Percentiles rank a stretch among this genome's conserved stretches.
phyloP scores from a whole-genome alignment of 331 rosid species.

The Telfairia occidentalis region DNA sequence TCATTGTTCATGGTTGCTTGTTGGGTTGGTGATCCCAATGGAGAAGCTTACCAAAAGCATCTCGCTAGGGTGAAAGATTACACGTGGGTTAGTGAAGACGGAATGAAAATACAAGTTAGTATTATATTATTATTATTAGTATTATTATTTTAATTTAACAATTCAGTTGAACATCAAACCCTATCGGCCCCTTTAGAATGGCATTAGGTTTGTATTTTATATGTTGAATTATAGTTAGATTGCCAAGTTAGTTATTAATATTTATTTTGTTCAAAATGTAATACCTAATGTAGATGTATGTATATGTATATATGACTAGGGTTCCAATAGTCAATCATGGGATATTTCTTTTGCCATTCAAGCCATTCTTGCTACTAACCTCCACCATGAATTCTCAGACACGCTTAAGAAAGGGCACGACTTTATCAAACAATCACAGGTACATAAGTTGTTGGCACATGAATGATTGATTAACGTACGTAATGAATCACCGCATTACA shows the following conservation, averaged over 20 bases:
- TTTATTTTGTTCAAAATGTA: no score
- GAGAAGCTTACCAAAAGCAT: not conserved
- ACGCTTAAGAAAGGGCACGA: conserved; percentile 43
- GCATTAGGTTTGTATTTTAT: no score
- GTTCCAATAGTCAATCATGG: conserved; percentile 67
- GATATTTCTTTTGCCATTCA: conserved; percentile 51
- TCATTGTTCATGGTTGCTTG: no score
- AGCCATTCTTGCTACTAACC: conserved; percentile 38
- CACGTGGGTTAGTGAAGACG: not conserved
- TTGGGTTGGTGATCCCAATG: not conserved
- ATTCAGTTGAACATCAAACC: no score
- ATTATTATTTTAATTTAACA: no score
- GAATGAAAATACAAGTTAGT: not conserved
- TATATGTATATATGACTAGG: conserved; percentile 21
- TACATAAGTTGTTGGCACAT: no score
- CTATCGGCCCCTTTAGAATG: no score
- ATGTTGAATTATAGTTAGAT: no score
- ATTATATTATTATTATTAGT: no score
- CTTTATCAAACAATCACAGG: conserved; percentile 49
- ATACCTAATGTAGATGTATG: not conserved
- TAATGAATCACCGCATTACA: no score
- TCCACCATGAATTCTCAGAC: conserved; percentile 17
- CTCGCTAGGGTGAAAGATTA: not conserved
- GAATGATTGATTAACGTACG: no score
- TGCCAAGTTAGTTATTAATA: no score